Evolutionary conservation across 1,284 basidiomycete species (phyloP), one percentile per base, ranked within the genome.

Genomic region (Heterobasidion occidentale): DNA sequence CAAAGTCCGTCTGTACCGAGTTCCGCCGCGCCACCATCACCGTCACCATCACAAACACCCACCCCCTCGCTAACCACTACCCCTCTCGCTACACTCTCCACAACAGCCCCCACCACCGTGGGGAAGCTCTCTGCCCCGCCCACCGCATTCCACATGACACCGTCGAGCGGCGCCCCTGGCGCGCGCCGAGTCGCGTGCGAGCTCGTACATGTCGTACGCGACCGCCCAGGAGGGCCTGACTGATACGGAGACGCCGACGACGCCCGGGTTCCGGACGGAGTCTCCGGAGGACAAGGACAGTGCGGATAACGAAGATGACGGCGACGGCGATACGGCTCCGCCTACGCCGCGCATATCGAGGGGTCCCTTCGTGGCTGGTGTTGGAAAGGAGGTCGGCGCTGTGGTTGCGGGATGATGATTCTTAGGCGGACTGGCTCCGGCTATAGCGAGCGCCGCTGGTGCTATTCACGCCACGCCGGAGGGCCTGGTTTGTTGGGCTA

Each of bases 151-250:
- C 60, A 57, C 36, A 49, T 60, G 17, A 54, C 62, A n/a, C 46
- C 59, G 9, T 45, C 60, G 4, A 46, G 57, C 7, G 55, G 36
- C 7, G 52, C 61, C 35, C 57, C 55, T 7, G 56, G 59, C 1
- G 27, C 52, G 3, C 63, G 66, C 17, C 3, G 63, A 59, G 35
- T 72, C 70, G 2, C 64, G 69, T 27, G 63, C 70, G 27, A 71
- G 68, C 60, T 69, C 68, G 1, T 56, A 63, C 42, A 59, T 64
- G 36, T 64, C 70, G 7, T 72, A 67, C 56, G 65, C 63, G 9
- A 71, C 70, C 20, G 70, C 70, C 17, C 65, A 68, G 44, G 46
- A 47, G 27, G 46, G 46, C 11, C 53, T 56, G n/a, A 49, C 49
- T 1, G 52, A 50, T 45, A 15, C 57, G 1, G 50, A 56, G 7